Conservation (phyloP, 495 filamentous ascomycete species). For the Penicillium canescens region DNA sequence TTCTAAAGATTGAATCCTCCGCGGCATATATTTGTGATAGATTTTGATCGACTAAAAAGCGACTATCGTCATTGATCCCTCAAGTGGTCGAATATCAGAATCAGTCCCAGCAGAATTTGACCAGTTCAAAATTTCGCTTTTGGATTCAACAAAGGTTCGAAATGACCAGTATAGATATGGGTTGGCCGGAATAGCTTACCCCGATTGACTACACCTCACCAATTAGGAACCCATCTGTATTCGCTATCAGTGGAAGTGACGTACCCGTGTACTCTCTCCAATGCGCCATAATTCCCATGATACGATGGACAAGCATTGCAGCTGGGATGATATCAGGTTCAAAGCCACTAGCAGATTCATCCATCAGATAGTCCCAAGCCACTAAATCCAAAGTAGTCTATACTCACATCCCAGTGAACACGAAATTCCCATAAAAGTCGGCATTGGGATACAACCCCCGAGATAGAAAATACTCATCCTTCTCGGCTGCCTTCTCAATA, state of each 20-base stretch:
- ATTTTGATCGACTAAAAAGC: too few relatives aligned
- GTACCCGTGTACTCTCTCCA: conserved; percentile 45
- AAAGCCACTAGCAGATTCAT: conserved; percentile 24
- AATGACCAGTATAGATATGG: conserved; percentile 28
- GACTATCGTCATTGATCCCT: too few relatives aligned
- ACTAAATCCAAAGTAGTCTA: not conserved
- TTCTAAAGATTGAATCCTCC: too few relatives aligned
- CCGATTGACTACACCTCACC: conserved; percentile 17
- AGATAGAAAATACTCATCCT: conserved; percentile 52
- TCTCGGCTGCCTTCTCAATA: conserved; percentile 48
- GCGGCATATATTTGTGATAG: too few relatives aligned
- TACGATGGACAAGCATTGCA: conserved; percentile 35
- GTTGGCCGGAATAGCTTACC: conserved; percentile 37
- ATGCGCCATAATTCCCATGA: conserved; percentile 43
- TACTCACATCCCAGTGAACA: conserved; percentile 53
- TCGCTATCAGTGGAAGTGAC: conserved; percentile 5
- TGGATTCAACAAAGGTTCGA: not conserved
- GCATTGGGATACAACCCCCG: conserved; percentile 55
- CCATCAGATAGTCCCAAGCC: not conserved
- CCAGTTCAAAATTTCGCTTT: conserved; percentile 12
- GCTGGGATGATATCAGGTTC: conserved; percentile 37
- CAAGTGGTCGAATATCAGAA: too few relatives aligned
- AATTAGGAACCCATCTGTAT: not conserved
- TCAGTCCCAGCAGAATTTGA: too few relatives aligned
- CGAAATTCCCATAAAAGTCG: conserved; percentile 57